Base-by-base conservation (phyloP, 495 filamentous ascomycete genomes). In the Halenospora varia region DNA sequence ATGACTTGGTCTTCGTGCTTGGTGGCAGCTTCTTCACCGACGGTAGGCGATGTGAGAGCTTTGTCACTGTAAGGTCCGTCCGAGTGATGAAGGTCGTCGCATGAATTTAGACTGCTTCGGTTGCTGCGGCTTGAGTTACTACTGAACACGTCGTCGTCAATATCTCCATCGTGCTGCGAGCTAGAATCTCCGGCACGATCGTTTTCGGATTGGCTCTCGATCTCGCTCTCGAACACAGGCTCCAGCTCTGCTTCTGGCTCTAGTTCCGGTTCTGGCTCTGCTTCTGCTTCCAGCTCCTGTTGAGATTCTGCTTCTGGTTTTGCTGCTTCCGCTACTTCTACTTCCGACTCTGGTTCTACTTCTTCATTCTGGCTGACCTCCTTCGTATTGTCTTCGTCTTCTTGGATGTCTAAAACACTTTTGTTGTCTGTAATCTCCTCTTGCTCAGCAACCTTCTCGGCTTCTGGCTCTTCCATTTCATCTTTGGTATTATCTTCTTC, bases 91-190 rank as follows among this genome's bases (percentile, higher is more conserved):
- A 60, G 29, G 29, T 56, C 53, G 29, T 60, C 50, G 39, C 24
- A 24, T 10, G 65, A 67, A 50, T 67, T 67, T 15, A 67, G 15
- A 29, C 59, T 62, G 47, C 62, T 64, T 22, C 78, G 77, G 60
- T 71, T 76, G 20, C 76, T 74, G 0, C 73, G 71, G 51, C 73
- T 73, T 62, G 72, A 73, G 58, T 77, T 73, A 4, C 29, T 29
- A 64, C 77, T 82, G 61, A 82, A 82, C 9, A 82, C 73, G 53
- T 81, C 79, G 56, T 80, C 77, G 11, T 63, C 62, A 25, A 64
- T 51, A 25, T 80, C 78, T n/a, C 66, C 68, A 47, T 73, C 77
- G 48, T 78, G 70, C 40, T 77, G 77, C 0, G 76, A 64, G 41
- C 65, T 67, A 1, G 61, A 60, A 41, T 63, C 61, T 11, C 57